Evolutionary conservation across 2,329 filamentous ascomycete species (phyloP), one percentile per base, ranked within the genome.

Genomic region (Diplodia intermedia): DNA sequence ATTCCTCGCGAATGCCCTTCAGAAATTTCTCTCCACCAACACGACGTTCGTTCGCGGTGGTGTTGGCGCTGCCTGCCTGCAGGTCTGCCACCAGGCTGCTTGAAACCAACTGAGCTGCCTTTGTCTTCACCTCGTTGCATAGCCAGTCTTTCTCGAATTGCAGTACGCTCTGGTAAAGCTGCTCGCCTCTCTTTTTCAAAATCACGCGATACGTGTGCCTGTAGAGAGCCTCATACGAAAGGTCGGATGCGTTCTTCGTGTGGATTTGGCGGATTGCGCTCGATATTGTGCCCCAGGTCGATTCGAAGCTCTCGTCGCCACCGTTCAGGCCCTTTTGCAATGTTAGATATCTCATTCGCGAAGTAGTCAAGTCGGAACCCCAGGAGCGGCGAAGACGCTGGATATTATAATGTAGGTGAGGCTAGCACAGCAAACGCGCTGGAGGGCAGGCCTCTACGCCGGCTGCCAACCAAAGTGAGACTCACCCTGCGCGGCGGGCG

Each of bases 161-260:
- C 73, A 90, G 91, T 60, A 98, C 93, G 11, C 87, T 85, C 5
- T 91, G 86, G 79, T 98, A 98, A 1, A 99, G 85, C 12, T 89
- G 83, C 40, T 91, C 88, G 31, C 94, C 94, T 72, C 93, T 90
- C 81, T 94, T 96, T 79, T 91, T 91, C 43, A 97, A 82, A 0
- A 98, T 94, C 23, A 98, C 92, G 78, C 95, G 94, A 81, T 99
- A 99, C 5, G 93, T 92, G 66, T 91, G 91, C 68, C 95, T 91
- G 81, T 99, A 99, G 0, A 99, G 87, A 75, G 97, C 91, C 79
- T 99, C 95, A 82, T 97, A 99, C 0, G 94, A 97, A 2, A 99
- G 87, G 18, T 86, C 86, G 11, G 93, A 96, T 69, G 93, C 93
- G 77, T 97, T 95, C 78, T 96, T 94, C 68, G 89, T 91, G 81